These are phyloP conservation scores for Gyromitra esculenta DNA, from an alignment of 2,329 filamentous ascomycete species.

Conservation along the genomic window DNA sequence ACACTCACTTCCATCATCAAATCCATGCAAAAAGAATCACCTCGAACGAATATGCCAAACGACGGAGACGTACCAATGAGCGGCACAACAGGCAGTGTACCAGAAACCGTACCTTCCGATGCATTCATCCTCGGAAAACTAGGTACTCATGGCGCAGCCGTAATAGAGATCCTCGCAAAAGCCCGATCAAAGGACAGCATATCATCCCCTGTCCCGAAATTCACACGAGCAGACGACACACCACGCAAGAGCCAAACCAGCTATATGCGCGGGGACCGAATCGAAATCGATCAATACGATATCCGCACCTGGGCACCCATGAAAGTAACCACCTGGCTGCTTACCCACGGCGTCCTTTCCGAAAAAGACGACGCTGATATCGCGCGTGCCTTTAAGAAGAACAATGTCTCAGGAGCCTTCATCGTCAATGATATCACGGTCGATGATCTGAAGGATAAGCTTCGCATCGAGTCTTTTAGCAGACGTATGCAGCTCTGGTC, in stretches of 20 bases:
- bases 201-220: not conserved
- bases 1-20: not conserved
- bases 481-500: constrained; percentile 39
- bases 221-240: not conserved
- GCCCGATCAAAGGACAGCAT: not conserved
- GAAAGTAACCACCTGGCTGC: constrained; percentile 15
- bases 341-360: constrained; percentile 2
- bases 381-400: not conserved
- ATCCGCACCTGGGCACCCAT: constrained; percentile 16
- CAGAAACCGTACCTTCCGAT: constrained; percentile 16
- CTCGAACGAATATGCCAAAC: not conserved
- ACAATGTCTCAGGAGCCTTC: constrained; percentile 13
- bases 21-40: not conserved
- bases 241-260: not conserved
- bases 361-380: constrained; percentile 10
- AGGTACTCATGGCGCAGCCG: constrained; percentile 16
- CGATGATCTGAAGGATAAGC: constrained; percentile 10
- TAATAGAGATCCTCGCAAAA: constrained; percentile 23
- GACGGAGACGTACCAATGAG: not conserved
- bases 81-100: not conserved
- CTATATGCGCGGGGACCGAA: not conserved
- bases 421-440: constrained; percentile 2
- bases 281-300: constrained; percentile 12
- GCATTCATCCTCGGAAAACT: constrained; percentile 28
- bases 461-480: constrained; percentile 19